Conservation (phyloP, 495 filamentous ascomycete genomes). For the Tuber magnatum region DNA sequence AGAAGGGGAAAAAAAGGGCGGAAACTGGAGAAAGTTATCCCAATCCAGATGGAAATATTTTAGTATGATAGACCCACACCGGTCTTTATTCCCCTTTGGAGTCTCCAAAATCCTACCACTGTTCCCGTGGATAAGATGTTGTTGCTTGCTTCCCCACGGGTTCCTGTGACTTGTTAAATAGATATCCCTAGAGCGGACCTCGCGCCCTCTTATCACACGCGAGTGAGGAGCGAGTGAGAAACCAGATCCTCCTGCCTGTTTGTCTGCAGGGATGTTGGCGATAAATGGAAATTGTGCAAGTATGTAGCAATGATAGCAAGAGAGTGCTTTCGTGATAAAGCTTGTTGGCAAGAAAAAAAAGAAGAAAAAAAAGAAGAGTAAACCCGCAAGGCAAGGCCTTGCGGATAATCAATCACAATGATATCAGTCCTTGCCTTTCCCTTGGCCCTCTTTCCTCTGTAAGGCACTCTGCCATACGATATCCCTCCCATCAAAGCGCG, state of each 20-base stretch:
- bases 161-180: neutral
- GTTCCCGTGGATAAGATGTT: neutral
- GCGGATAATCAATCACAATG: neutral
- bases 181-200: neutral
- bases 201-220: neutral
- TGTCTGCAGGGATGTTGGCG: neutral
- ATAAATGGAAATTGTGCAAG: neutral
- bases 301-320: neutral
- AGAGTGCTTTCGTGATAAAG: neutral
- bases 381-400: neutral
- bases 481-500: neutral
- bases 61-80: neutral
- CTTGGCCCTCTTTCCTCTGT: neutral
- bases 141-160: neutral
- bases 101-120: neutral
- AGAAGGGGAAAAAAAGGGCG: neutral
- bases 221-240: neutral
- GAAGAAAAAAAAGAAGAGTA: neutral
- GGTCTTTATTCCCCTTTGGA: neutral
- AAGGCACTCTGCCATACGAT: neutral
- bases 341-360: neutral
- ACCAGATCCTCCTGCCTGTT: neutral
- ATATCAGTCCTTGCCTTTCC: neutral
- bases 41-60: neutral
- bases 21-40: neutral